A percentile compares a stretch with the other conserved stretches of the same genome.
These are phyloP conservation scores for Dothistroma pini DNA, from an alignment of 2,329 filamentous ascomycete species.

Conservation along the genomic window DNA sequence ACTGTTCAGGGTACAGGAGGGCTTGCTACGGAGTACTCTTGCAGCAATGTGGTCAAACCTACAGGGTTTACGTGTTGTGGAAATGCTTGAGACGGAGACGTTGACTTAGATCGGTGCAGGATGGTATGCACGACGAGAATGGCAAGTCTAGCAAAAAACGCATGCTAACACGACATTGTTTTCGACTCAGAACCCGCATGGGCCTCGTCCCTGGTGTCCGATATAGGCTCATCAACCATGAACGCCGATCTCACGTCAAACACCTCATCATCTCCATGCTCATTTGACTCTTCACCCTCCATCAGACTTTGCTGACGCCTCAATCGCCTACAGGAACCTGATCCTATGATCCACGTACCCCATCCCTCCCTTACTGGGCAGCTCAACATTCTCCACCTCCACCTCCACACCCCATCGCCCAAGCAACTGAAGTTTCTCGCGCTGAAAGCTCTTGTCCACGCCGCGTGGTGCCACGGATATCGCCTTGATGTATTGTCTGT, in stretches of 20 bases:
- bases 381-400: neutral
- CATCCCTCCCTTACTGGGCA: neutral
- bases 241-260: too few relatives aligned
- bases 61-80: conserved; percentile 16
- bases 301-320: neutral
- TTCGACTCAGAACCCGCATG: too few relatives aligned
- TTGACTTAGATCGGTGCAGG: too few relatives aligned
- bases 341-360: neutral
- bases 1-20: conserved; percentile 5
- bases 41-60: conserved; percentile 14
- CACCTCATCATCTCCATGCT: neutral
- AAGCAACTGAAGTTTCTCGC: neutral
- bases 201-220: too few relatives aligned
- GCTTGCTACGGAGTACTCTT: conserved; percentile 7
- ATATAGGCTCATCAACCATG: too few relatives aligned
- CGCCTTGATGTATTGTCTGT: neutral
- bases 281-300: neutral
- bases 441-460: neutral
- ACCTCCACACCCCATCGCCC: neutral
- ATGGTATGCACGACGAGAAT: neutral
- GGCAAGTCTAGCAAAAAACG: neutral
- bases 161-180: too few relatives aligned
- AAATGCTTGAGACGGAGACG: neutral
- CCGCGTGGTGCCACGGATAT: neutral
- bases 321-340: neutral